phyloP scores from a whole-genome alignment of 2,329 filamentous ascomycete species.

The Pyrenophora tritici-repentis region DNA sequence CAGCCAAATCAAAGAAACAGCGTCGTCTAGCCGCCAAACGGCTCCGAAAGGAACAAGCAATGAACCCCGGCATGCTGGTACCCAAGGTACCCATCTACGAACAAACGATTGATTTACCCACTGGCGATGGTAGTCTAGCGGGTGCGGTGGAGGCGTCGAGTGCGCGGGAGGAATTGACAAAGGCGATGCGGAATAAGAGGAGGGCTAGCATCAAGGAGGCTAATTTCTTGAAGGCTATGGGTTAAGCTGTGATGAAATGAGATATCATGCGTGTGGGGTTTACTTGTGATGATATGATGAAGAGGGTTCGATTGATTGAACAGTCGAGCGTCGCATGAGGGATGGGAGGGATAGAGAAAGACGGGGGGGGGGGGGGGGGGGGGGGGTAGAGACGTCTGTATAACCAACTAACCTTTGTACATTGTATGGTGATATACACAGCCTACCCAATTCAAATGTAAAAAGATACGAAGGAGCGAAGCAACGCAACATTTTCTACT shows the following conservation, averaged over 20 bases:
- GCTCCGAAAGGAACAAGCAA: slow-evolving; percentile 64
- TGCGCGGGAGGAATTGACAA: slow-evolving; percentile 67
- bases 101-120: slow-evolving; percentile 75
- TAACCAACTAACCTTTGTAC: no score
- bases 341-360: no score
- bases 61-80: slow-evolving; percentile 67
- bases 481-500: no score
- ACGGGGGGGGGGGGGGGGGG: no score
- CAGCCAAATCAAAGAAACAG: slow-evolving; percentile 78
- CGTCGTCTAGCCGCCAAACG: slow-evolving; percentile 72
- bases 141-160: slow-evolving; percentile 53
- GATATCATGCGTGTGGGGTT: no score
- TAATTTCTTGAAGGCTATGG: slow-evolving; percentile 84
- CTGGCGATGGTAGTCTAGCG: slow-evolving; percentile 54
- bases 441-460: no score
- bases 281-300: background rate
- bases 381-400: no score
- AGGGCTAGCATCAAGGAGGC: slow-evolving; percentile 79
- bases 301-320: no score
- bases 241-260: slow-evolving; percentile 36
- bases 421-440: no score
- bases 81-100: slow-evolving; percentile 73
- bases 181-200: slow-evolving; percentile 75
- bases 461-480: no score
- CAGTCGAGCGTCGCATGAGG: no score